Base-by-base conservation (phyloP, 1,139 yeast genomes). In the Geotrichum fermentans region DNA sequence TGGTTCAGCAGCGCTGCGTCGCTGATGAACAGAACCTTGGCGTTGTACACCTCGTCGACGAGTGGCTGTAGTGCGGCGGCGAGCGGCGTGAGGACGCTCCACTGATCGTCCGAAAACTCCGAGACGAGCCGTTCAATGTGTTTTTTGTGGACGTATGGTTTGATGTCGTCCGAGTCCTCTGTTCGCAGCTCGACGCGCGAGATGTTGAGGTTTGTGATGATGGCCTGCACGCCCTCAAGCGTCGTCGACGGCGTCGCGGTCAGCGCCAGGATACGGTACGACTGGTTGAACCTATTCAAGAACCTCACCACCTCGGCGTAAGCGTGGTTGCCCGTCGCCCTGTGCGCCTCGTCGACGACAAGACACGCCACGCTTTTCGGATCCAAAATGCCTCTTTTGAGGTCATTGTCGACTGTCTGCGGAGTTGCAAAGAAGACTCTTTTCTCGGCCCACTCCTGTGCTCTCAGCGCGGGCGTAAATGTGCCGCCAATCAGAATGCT, bases 181-280 rank as follows among this genome's bases (percentile, higher is more conserved):
- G 96, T 86, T 53, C 97, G 71, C 18, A 90, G 80, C 63, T 90
- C 97, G 36, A 90, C 81, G 50, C 75, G 76, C 0, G 96, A 82
- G 1, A 94, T 84, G 43, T 69, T 68, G 52, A 94, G 68, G 58
- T 87, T 87, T 49, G 79, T 75, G 1, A 92, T 80, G 32, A 92
- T 82, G 47, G 80, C 83, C 63, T 94, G 97, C 0, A 94, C 95
- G 0, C 94, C 89, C 52, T 86, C 96, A 1, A 88, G 77, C 50
- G 84, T 83, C 0, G 95, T 73, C 0, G 95, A 90, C 0, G 99
- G 99, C 0, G 99, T 94, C 0, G 99, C 99, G 0, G 98, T 89
- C 54, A 94, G 71, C 0, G 96, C 97, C 45, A 92, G 66, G 0
- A 89, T 72, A 42, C 98, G 71, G 58, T 80, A 84, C 1, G 88